phyloP scores from a whole-genome alignment of 345 rosid species.

The Psidium friedrichsthalianum region DNA sequence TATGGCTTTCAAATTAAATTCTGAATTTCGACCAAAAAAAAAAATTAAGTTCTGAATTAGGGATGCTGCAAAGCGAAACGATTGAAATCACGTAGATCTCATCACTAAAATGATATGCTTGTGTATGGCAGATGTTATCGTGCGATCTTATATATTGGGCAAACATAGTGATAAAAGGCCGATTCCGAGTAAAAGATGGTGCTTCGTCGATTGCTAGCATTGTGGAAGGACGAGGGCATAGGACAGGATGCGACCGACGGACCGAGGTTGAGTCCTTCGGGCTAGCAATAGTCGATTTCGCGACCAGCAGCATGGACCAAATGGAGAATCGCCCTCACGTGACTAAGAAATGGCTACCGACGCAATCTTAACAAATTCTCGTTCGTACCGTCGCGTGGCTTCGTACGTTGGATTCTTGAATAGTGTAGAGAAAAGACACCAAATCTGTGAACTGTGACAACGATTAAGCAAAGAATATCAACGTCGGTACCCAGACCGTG shows the following conservation, averaged over 20 bases:
- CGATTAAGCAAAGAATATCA: too few species aligned
- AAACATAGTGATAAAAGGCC: background rate
- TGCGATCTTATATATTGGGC: background rate
- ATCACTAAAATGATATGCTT: too few species aligned
- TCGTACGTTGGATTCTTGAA: background rate
- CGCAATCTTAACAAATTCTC: too few species aligned
- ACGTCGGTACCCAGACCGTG: too few species aligned
- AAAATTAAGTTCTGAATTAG: too few species aligned
- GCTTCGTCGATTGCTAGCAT: background rate
- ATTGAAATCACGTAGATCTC: too few species aligned
- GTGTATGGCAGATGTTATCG: background rate
- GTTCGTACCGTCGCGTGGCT: background rate
- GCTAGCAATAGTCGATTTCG: background rate
- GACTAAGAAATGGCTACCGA: background rate
- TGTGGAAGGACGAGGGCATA: background rate
- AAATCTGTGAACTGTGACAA: too few species aligned
- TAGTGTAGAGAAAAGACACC: background rate
- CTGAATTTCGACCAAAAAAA: too few species aligned
- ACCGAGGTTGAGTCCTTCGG: background rate
- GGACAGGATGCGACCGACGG: background rate
- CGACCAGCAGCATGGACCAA: background rate
- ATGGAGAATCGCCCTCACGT: too few species aligned
- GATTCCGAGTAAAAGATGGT: background rate
- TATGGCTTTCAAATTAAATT: too few species aligned
- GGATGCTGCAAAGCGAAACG: too few species aligned